Evolutionary conservation across 179 eudicot species (phyloP), one percentile per base, ranked within the genome.

Genomic region (Amaranthus tricolor): DNA sequence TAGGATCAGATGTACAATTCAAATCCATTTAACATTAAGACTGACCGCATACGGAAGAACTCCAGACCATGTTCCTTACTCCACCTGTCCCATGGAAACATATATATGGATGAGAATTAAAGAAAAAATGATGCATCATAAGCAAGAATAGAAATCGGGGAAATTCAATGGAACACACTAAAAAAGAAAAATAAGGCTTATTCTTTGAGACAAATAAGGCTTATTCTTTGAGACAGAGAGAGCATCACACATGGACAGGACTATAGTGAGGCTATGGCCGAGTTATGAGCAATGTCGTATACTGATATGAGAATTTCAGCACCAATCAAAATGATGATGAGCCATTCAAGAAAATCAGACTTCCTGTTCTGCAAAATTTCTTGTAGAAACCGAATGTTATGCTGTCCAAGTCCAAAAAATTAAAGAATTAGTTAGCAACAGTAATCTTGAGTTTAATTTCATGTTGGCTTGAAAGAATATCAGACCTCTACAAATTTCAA

Each of bases 341-440:
- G 91, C 98, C 98, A 94, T 74, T 94, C 98, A 44, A 94, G 91
- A 62, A 87, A 94, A 85, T 92, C 97, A 9, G 98, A 94, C 82
- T 89, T 92, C 87, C 98, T 86, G 71, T 94, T 94, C 87, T 94
- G 98, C 52, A 92, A 91, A 74, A 90, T 92, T 84, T 94, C 98
- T 80, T 92, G 97, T 67, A 92, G 94, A 79, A 94, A 94, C 31
- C 98, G 91, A 71, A 94, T 94, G 78, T 94, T 94, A 72, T 94
- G 98, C 97, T 92, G 96, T 80, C 75, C 80, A 56, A 58, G 49
- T 76, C 74, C 51, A 43, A 4, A 50, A 62, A 15, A 44, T 63
- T 5, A 47, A 24, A 24, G 7, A 63, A 49, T 5, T 5, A 48
- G 43, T 21, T 50, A 63, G 44, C 24, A 56, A 45, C n/a, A 44